phyloP scores from a whole-genome alignment of 345 rosid species.

The Pistacia atlantica region DNA sequence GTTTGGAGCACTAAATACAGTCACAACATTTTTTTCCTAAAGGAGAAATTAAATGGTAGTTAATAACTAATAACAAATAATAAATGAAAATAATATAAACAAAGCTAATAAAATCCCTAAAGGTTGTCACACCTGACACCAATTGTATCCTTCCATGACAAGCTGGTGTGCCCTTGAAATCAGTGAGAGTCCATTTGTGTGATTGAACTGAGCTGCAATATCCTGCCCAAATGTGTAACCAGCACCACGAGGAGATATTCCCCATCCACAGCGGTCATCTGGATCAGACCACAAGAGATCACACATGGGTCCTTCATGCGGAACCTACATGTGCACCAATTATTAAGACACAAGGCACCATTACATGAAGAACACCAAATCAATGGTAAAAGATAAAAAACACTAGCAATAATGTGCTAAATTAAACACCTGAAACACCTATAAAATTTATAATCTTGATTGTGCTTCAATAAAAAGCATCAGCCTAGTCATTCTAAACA shows the following conservation, averaged over 20 bases:
- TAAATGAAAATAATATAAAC: not conserved
- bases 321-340: conserved; percentile 54
- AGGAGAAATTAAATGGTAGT: conserved; percentile 1
- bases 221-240: conserved; percentile 97
- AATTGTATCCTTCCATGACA: conserved; percentile 94
- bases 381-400: not conserved
- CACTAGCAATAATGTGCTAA: not conserved
- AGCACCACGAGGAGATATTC: conserved; percentile 98
- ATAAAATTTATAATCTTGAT: not conserved
- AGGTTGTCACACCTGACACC: conserved; percentile 76
- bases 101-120: not conserved
- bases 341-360: not conserved
- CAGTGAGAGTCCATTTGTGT: conserved; percentile 79
- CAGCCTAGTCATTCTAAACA: not conserved
- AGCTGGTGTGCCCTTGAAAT: conserved; percentile 97
- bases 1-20: conserved; percentile 95
- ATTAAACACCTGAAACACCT: not conserved
- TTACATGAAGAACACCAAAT: not conserved
- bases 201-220: conserved; percentile 83
- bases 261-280: conserved; percentile 97
- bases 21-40: conserved; percentile 89
- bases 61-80: not conserved
- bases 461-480: not conserved
- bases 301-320: conserved; percentile 99
- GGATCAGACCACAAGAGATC: conserved; percentile 99